Conservation (phyloP, 2,329 filamentous ascomycete species). For the Botrytis paeoniae region DNA sequence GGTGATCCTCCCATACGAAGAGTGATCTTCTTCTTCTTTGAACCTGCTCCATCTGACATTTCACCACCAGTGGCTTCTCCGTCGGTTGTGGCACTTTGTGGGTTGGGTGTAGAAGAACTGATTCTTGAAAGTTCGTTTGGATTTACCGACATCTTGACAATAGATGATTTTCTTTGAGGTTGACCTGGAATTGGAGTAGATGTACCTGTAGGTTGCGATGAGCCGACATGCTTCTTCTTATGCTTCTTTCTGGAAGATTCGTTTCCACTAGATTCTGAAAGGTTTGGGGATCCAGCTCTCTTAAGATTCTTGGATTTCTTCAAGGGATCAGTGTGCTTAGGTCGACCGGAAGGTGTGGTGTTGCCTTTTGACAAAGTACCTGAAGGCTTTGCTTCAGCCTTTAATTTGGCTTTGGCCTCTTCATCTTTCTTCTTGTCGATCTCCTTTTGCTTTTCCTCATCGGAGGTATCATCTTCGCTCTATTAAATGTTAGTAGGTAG, state of each 20-base stretch:
- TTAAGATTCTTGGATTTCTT: slow-evolving; percentile 62
- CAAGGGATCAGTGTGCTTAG: slow-evolving; percentile 49
- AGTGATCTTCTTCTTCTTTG: slow-evolving; percentile 57
- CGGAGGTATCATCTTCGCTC: slow-evolving; percentile 52
- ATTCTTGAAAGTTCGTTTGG: slow-evolving; percentile 35
- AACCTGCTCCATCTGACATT: slow-evolving; percentile 54
- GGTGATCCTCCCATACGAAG: slow-evolving; percentile 47
- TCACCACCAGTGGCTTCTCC: slow-evolving; percentile 69
- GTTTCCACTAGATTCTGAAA: slow-evolving; percentile 85
- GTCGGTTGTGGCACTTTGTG: slow-evolving; percentile 58
- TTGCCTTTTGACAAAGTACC: slow-evolving; percentile 67
- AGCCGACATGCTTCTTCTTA: slow-evolving; percentile 61
- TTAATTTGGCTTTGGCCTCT: slow-evolving; percentile 55
- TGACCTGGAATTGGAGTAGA: slow-evolving; percentile 50
- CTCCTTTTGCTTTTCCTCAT: slow-evolving; percentile 59
- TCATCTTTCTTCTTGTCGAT: slow-evolving; percentile 59
- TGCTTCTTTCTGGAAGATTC: slow-evolving; percentile 81
- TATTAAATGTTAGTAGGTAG: slow-evolving; percentile 36
- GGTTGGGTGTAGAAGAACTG: slow-evolving; percentile 31
- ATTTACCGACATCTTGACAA: slow-evolving; percentile 33
- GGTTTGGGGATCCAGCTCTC: slow-evolving; percentile 78
- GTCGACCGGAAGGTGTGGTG: slow-evolving; percentile 60
- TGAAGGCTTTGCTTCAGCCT: slow-evolving; percentile 46
- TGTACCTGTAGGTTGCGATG: slow-evolving; percentile 51
- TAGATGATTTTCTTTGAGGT: slow-evolving; percentile 35